phyloP scores from a whole-genome alignment of 331 rosid genomes.

The Rosa hybrid region DNA sequence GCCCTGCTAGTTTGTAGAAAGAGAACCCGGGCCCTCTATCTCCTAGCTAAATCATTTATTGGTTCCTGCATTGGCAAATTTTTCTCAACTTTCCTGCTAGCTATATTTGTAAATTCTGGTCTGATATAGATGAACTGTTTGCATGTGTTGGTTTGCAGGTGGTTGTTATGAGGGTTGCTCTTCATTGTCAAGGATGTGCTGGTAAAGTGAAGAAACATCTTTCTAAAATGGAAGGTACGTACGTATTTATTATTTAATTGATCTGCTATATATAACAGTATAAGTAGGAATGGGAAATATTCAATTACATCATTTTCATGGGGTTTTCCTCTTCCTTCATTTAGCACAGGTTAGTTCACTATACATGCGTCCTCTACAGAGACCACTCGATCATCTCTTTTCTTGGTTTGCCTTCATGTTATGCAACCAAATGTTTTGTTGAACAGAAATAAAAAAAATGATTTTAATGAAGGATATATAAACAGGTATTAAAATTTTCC shows the following conservation, averaged over 20 bases:
- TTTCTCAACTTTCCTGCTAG: background rate
- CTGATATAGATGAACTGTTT: background rate
- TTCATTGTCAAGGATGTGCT: constrained; percentile 96
- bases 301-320: background rate
- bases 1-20: background rate
- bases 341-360: background rate
- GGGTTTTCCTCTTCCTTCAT: background rate
- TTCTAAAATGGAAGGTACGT: constrained; percentile 92
- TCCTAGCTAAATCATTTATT: background rate
- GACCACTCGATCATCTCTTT: background rate
- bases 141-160: constrained; percentile 45
- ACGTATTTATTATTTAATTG: background rate
- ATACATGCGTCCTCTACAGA: background rate
- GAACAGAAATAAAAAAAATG: too few relatives aligned
- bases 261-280: background rate
- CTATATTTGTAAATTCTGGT: background rate
- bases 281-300: background rate
- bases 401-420: background rate
- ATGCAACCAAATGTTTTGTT: background rate
- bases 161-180: constrained; percentile 87
- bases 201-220: constrained; percentile 80
- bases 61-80: background rate
- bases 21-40: background rate
- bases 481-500: too few relatives aligned
- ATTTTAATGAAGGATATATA: too few relatives aligned